Evolutionary conservation across 1,284 basidiomycete species (phyloP).

Genomic region (Puccinia triticina): DNA sequence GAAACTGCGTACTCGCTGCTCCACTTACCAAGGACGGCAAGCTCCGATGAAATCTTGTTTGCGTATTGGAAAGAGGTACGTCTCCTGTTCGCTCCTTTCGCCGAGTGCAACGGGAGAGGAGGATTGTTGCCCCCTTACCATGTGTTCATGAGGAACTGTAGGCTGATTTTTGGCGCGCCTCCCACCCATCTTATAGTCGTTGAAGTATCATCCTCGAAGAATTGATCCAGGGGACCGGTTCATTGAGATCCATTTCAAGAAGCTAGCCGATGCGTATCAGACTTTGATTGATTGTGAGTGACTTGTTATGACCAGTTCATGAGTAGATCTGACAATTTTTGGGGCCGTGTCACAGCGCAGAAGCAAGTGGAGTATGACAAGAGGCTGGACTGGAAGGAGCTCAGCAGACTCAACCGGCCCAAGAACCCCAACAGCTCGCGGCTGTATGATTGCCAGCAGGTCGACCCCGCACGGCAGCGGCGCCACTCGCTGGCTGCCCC

Average conservation of each 20-base stretch:
- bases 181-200: no score
- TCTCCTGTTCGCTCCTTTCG: background rate
- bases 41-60: conserved; percentile 13
- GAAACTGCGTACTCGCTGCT: conserved; percentile 20
- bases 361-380: background rate
- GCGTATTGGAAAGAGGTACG: conserved; percentile 12
- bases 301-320: no score
- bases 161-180: no score
- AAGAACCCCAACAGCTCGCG: background rate
- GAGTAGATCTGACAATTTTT: background rate
- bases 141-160: background rate
- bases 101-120: no score
- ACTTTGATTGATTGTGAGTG: conserved; percentile 11
- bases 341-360: background rate
- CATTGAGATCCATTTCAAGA: conserved; percentile 32
- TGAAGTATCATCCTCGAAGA: conserved; percentile 19
- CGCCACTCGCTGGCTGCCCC: background rate
- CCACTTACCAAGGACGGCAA: background rate
- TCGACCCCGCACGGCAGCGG: background rate
- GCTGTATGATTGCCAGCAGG: background rate
- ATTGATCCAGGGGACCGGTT: conserved; percentile 1
- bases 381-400: background rate
- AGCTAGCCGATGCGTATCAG: conserved; percentile 13
- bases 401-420: background rate
- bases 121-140: no score